Evolutionary conservation across 805 yeast species (phyloP).

Genomic region (Metschnikowia gruessii): DNA sequence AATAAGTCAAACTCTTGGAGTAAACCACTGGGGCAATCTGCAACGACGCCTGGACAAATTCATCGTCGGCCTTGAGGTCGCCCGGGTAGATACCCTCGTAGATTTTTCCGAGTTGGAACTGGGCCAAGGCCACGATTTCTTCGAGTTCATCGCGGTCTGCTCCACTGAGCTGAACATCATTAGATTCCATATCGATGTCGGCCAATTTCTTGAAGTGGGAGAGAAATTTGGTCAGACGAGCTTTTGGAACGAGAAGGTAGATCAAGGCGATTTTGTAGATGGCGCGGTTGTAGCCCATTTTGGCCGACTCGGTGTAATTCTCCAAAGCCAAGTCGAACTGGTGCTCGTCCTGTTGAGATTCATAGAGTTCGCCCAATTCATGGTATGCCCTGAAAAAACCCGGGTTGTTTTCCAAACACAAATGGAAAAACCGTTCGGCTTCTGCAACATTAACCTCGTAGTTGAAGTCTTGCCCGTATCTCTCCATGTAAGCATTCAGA

Average conservation of each 20-base stretch:
- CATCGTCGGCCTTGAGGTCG: constrained; percentile 36
- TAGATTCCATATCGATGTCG: constrained; percentile 33
- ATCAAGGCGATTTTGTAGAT: constrained; percentile 40
- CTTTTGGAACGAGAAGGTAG: constrained; percentile 33
- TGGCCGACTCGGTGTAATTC: constrained; percentile 37
- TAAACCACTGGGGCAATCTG: constrained; percentile 42
- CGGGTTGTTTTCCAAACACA: constrained; percentile 32
- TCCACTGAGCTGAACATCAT: constrained; percentile 33
- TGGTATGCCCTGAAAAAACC: constrained; percentile 33
- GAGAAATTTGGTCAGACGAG: constrained; percentile 35
- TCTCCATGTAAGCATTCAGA: constrained; percentile 31
- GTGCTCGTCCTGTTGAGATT: constrained; percentile 29
- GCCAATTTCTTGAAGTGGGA: constrained; percentile 37
- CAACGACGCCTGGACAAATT: constrained; percentile 32
- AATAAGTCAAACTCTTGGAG: constrained; percentile 40
- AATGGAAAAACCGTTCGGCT: constrained; percentile 32
- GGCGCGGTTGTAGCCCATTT: constrained; percentile 44
- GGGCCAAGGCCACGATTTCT: constrained; percentile 41
- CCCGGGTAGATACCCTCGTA: constrained; percentile 47
- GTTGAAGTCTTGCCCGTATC: constrained; percentile 38
- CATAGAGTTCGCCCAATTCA: constrained; percentile 40
- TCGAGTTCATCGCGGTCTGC: constrained; percentile 41
- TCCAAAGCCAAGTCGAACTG: constrained; percentile 33
- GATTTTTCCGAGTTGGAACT: constrained; percentile 40
- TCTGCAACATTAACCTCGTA: constrained; percentile 27